A percentile compares a stretch with the other conserved stretches of the same genome.
Conservation (phyloP, 208 protist genomes). For the Naegleria fowleri region DNA sequence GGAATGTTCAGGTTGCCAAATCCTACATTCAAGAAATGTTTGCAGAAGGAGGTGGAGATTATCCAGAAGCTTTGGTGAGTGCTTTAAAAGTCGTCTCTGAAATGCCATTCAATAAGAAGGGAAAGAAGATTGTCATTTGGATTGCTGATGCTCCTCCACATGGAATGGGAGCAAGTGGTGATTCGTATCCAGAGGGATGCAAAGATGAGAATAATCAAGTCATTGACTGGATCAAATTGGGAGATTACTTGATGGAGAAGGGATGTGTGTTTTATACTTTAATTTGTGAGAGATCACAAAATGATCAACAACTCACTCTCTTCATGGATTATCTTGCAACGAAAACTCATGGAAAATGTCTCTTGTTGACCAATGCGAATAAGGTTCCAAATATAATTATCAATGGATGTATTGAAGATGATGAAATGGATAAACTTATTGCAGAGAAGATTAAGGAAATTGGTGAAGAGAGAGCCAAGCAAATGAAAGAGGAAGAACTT, state of each 20-base stretch:
- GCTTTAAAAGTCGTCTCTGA: conserved; percentile 27
- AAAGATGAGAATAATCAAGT: too few relatives aligned
- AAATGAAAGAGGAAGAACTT: too few relatives aligned
- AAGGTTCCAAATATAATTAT: too few relatives aligned
- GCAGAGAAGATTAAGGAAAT: too few relatives aligned
- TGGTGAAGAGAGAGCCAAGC: too few relatives aligned
- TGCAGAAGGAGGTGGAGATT: conserved; percentile 28
- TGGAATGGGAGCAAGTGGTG: too few relatives aligned
- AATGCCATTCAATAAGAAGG: background rate
- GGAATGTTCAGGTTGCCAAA: background rate
- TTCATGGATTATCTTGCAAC: background rate
- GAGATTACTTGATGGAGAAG: conserved; percentile 30
- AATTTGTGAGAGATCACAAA: background rate
- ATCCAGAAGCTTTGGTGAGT: conserved; percentile 36
- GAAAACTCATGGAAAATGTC: background rate
- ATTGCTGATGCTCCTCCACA: too few relatives aligned
- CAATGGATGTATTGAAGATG: too few relatives aligned
- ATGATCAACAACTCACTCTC: background rate
- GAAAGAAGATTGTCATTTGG: conserved; percentile 31
- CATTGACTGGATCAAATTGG: too few relatives aligned
- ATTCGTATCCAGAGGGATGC: too few relatives aligned
- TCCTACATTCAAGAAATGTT: background rate
- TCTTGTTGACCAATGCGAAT: too few relatives aligned
- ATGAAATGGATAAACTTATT: too few relatives aligned
- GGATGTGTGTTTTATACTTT: background rate